Conservation (phyloP, 345 rosid species). For the Arabidopsis arenosa region DNA sequence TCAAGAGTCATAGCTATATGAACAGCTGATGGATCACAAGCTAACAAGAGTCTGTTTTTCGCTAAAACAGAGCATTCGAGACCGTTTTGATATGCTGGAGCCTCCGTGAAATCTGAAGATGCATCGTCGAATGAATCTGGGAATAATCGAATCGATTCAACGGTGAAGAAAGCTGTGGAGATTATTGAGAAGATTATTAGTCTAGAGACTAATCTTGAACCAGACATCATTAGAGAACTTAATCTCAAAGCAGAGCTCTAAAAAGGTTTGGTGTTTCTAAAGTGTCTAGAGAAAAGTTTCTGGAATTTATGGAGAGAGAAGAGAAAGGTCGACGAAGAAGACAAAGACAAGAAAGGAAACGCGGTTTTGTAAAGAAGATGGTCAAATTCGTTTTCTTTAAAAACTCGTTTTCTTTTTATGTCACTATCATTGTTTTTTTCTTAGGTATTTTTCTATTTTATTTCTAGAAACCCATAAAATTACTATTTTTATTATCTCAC, state of each 20-base stretch:
- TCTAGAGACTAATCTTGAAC: constrained; percentile 28
- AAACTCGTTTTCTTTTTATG: constrained; percentile 24
- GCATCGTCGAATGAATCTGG: constrained; percentile 29
- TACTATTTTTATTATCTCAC: neutral
- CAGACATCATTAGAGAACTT: constrained; percentile 32
- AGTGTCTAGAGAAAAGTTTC: constrained; percentile 9
- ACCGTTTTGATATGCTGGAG: constrained; percentile 67
- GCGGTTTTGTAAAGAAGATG: constrained; percentile 39
- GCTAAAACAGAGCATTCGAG: constrained; percentile 45
- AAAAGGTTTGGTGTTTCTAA: constrained; percentile 13
- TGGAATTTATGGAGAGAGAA: constrained; percentile 15
- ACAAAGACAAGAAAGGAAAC: constrained; percentile 39
- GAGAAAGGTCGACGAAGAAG: constrained; percentile 39
- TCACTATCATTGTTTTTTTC: constrained; percentile 33
- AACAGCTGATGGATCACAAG: constrained; percentile 55
- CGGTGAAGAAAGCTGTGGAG: constrained; percentile 40
- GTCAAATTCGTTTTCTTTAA: constrained; percentile 41
- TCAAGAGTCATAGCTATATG: constrained; percentile 88
- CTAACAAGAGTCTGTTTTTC: constrained; percentile 24
- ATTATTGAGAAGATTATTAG: constrained; percentile 32
- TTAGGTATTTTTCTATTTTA: neutral
- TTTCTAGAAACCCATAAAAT: constrained; percentile 10
- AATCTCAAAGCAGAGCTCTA: neutral
- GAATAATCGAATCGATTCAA: constrained; percentile 47
- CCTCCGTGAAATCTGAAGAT: constrained; percentile 57